Conservation (phyloP, 345 rosid species). For the Eucalyptus pauciflora region DNA sequence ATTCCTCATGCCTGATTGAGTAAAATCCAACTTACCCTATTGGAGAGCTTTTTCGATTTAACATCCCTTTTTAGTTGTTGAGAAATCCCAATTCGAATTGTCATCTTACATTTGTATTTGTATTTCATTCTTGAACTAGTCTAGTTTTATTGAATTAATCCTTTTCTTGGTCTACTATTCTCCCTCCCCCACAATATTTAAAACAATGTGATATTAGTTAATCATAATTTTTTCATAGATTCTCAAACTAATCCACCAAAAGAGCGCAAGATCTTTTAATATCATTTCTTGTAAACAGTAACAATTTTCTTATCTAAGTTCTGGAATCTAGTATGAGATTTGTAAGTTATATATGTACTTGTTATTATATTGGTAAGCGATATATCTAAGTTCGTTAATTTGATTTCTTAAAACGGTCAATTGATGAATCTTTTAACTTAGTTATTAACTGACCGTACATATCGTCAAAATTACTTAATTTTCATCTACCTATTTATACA, state of each 20-base stretch:
- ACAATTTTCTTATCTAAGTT: not conserved
- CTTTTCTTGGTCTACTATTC: not conserved
- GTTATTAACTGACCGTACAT: not conserved
- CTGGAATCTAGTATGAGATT: not conserved
- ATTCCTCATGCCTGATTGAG: not conserved
- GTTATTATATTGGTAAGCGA: no score
- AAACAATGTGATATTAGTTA: not conserved
- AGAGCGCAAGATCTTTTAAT: no score
- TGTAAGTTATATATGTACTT: not conserved
- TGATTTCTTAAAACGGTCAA: not conserved
- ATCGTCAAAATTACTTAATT: no score
- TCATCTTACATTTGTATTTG: not conserved
- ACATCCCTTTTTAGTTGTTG: not conserved
- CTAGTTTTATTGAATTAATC: not conserved
- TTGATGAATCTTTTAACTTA: not conserved
- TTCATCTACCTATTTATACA: not conserved
- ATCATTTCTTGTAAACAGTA: not conserved
- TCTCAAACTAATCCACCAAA: not conserved
- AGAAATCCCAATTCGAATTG: not conserved
- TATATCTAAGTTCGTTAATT: not conserved
- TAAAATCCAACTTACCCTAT: not conserved
- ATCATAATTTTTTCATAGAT: not conserved
- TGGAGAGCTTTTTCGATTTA: not conserved
- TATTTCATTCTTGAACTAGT: not conserved
- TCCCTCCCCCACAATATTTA: not conserved